Evolutionary conservation across 225 moss, liverwort and hornwort genomes (phyloP), one percentile per base, ranked within the genome.

Genomic region (Pseudoscleropodium purum): DNA sequence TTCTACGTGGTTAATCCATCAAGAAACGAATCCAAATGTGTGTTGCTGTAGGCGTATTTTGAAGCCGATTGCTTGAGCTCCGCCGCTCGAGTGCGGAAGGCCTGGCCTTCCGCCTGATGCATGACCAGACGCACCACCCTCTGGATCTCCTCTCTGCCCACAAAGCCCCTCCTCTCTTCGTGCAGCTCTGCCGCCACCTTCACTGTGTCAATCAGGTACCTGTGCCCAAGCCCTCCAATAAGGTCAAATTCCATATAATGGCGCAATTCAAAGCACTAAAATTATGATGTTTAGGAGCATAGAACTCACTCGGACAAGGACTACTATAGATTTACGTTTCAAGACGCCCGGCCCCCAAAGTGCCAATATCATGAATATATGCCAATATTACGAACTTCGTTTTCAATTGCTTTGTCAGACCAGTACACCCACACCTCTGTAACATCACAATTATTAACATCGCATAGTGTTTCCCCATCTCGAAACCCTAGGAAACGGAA

Each of bases 111-210:
- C 1, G 6, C 36, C 15, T 70, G 3, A 60, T 82, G 81, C 72
- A 88, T 88, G 47, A 88, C 88, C 1, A 70, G 13, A 8, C 0
- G 61, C 25, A 82, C 49, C 29, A 81, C 81, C 30, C 72, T 81
- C 12, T 61, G 49, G 21, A 88, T 70, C 61, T 88, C 81, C 1
- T 72, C 49, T 61, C 45, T 47, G 5, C 20, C 1, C 24, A 82
- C 82, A n/a, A 87, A 43, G 54, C 89, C 89, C 27, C 21, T 82
- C 70, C 11, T 73, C 68, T 13, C 83, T 60, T 85, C 87, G 4
- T 72, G 69, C 18, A 91, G 49, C 88, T 89, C 93, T 2, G 54
- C 89, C 5, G 83, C 92, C 23, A 92, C 91, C 85, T 91, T 91
- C 26, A 52, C 89, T 26, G 59, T 47, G 61, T 93, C 92, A 70